Percentiles rank a stretch among this genome's conserved stretches.
Conservation (phyloP, 192 early-diverging fungal genomes). For the Gigaspora rosea region DNA sequence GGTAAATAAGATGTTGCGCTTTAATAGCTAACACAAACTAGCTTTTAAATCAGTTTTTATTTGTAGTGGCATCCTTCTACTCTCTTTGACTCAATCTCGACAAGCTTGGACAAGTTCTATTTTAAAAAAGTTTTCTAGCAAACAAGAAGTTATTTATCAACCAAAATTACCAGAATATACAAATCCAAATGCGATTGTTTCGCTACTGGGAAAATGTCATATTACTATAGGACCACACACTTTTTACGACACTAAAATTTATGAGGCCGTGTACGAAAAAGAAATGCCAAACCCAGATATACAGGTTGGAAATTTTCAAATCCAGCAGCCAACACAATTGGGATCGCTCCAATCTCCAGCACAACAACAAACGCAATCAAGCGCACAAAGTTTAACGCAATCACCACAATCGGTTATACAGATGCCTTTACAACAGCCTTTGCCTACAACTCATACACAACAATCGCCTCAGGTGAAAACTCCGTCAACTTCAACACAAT, state of each 20-base stretch:
- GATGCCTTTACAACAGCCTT: background rate
- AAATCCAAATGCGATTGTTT: background rate
- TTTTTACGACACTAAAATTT: constrained; percentile 23
- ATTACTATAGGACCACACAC: constrained; percentile 28
- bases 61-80: constrained; percentile 40
- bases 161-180: constrained; percentile 29
- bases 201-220: constrained; percentile 19
- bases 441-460: background rate
- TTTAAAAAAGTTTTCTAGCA: constrained; percentile 39
- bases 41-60: background rate
- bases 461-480: background rate
- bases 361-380: background rate
- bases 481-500: background rate
- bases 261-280: constrained; percentile 23
- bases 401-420: background rate
- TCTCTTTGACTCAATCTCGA: constrained; percentile 46
- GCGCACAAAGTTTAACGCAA: background rate
- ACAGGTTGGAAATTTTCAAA: constrained; percentile 6
- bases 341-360: background rate
- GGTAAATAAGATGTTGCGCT: background rate
- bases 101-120: constrained; percentile 37
- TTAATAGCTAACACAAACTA: background rate
- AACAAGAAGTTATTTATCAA: constrained; percentile 26
- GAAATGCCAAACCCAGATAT: background rate
- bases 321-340: background rate